Percentiles rank a stretch among this genome's conserved stretches.
Conservation (phyloP, 208 protist species). For the Phytomonas sp. region DNA sequence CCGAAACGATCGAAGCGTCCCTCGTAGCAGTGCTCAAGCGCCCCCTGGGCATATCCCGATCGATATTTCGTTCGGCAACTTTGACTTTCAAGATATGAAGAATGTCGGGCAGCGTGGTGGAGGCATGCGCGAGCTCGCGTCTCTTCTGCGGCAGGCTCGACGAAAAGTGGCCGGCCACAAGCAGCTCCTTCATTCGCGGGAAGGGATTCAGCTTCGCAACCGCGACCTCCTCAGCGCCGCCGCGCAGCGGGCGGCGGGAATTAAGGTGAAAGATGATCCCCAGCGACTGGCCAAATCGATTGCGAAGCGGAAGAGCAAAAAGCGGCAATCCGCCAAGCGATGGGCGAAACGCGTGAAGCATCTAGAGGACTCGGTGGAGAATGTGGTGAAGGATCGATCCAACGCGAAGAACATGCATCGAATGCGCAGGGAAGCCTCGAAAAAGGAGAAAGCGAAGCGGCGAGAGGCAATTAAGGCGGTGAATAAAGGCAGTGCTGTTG, state of each 20-base stretch:
- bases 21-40: not conserved
- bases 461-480: slow-evolving; percentile 10
- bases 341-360: slow-evolving; percentile 59
- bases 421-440: not conserved
- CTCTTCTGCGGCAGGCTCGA: slow-evolving; percentile 42
- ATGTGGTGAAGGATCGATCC: slow-evolving; percentile 52
- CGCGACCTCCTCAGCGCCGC: slow-evolving; percentile 47
- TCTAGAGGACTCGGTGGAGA: slow-evolving; percentile 62
- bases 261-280: slow-evolving; percentile 72
- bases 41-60: slow-evolving; percentile 24
- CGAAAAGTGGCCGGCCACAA: slow-evolving; percentile 27
- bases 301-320: slow-evolving; percentile 67
- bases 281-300: slow-evolving; percentile 49
- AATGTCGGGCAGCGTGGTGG: slow-evolving; percentile 56
- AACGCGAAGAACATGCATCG: slow-evolving; percentile 22
- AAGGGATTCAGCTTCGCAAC: slow-evolving; percentile 39
- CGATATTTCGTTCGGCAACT: slow-evolving; percentile 71
- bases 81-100: slow-evolving; percentile 72
- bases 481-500: not conserved
- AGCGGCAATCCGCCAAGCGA: slow-evolving; percentile 67
- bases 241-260: slow-evolving; percentile 43
- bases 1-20: not conserved
- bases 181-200: slow-evolving; percentile 24
- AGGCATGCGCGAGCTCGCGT: slow-evolving; percentile 61
- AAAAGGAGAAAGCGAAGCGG: slow-evolving; percentile 19